Evolutionary conservation across 805 yeast genomes (phyloP).

Genomic region (Metschnikowia henanensis): DNA sequence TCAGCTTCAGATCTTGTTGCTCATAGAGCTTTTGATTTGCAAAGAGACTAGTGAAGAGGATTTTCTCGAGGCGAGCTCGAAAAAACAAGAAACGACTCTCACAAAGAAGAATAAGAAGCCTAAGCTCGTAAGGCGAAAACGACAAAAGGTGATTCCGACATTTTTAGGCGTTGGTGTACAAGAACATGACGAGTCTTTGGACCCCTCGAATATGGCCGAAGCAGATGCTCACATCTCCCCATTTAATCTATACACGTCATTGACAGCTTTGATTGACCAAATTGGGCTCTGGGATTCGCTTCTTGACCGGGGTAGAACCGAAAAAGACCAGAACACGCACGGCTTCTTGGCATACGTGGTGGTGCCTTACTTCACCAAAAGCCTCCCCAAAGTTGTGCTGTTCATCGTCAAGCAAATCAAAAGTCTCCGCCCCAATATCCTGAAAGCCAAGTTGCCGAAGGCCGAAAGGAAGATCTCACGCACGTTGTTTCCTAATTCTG

Average conservation of each 20-base stretch:
- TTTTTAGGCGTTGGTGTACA: constrained; percentile 41
- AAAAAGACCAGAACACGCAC: constrained; percentile 38
- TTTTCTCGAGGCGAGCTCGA: constrained; percentile 28
- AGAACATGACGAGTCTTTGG: constrained; percentile 3
- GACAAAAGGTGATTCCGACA: constrained; percentile 37
- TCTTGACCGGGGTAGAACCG: constrained; percentile 28
- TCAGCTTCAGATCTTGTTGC: constrained; percentile 50
- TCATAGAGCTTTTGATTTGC: constrained; percentile 44
- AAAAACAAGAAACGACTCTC: constrained; percentile 32
- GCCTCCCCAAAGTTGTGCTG: constrained; percentile 46
- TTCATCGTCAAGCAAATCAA: constrained; percentile 49
- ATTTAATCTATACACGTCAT: constrained; percentile 21
- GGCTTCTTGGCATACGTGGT: constrained; percentile 54
- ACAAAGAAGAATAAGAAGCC: constrained; percentile 21
- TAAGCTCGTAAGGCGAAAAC: constrained; percentile 23
- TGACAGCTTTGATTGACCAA: constrained; percentile 51
- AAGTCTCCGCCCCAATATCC: constrained; percentile 33
- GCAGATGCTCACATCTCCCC: constrained; percentile 25
- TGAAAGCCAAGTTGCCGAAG: constrained; percentile 25
- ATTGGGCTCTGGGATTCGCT: constrained; percentile 55
- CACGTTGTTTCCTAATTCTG: not conserved
- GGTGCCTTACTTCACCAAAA: constrained; percentile 52
- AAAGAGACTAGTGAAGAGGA: constrained; percentile 35
- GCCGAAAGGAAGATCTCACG: constrained; percentile 11
- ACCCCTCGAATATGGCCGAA: constrained; percentile 2